Percentiles rank a stretch among this genome's conserved stretches.
Evolutionary conservation across 2,329 filamentous ascomycete genomes (phyloP).

Genomic region (Chalaropsis thielavioides): DNA sequence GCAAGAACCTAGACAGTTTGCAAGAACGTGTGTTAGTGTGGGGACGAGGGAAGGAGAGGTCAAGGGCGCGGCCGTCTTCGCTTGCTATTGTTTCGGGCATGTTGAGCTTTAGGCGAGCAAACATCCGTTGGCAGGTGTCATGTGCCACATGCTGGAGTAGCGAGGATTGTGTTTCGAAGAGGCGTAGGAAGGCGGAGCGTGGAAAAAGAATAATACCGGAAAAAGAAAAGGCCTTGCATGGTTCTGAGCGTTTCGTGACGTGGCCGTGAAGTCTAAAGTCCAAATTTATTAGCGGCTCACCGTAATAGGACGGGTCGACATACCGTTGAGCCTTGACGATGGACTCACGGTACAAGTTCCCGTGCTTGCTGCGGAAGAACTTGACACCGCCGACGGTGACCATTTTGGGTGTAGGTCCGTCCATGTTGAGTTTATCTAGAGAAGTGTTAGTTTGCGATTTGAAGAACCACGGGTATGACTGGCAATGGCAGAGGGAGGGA

Average conservation of each 20-base stretch:
- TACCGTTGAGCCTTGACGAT: constrained; percentile 65
- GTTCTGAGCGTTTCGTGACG: constrained; percentile 55
- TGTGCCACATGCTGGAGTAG: neutral
- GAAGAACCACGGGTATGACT: constrained; percentile 23
- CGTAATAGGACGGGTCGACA: constrained; percentile 25
- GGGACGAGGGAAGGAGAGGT: constrained; percentile 4
- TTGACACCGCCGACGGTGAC: constrained; percentile 60
- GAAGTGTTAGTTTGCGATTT: constrained; percentile 43
- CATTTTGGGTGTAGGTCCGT: constrained; percentile 57
- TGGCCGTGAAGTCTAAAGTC: constrained; percentile 33
- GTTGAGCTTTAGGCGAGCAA: neutral
- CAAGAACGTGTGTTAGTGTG: constrained; percentile 29
- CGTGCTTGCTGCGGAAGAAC: constrained; percentile 75
- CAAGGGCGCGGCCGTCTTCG: neutral
- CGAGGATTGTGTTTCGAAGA: constrained; percentile 3
- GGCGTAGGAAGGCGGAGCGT: neutral
- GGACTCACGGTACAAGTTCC: constrained; percentile 68
- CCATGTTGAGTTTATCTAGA: constrained; percentile 10
- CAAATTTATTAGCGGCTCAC: constrained; percentile 27
- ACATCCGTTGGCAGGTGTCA: neutral
- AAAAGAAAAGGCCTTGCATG: constrained; percentile 57
- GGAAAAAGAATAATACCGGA: constrained; percentile 46
- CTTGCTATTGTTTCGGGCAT: neutral
- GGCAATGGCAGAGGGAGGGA: neutral
- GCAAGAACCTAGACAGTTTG: constrained; percentile 55